Base-by-base conservation (phyloP, 192 early-diverging fungal species). In the Chytriomyces confervae region DNA sequence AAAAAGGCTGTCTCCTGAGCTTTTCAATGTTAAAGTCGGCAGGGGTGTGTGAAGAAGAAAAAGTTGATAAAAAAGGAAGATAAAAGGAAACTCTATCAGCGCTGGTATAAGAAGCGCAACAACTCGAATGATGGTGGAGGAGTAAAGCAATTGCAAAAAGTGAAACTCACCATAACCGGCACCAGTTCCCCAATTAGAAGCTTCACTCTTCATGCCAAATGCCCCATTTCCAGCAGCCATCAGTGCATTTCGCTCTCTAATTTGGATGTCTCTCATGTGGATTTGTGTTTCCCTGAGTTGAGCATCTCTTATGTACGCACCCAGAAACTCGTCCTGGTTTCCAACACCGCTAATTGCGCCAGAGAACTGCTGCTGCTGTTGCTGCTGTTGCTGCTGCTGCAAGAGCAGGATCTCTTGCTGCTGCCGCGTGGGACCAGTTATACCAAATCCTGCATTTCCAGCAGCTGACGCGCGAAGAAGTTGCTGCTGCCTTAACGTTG, bases 211-310 rank as follows among this genome's bases (percentile, higher is more conserved):
- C 62, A 76, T 46, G 7, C 44, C 62, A 13, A 51, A 13, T 24
- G 44, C 46, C 23, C 29, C 48, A 6, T 10, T 62, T 16, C n/a
- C 68, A 46, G 61, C 62, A 18, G 23, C 47, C 18, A 71, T 9
- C 11, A 71, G 61, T 36, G 62, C 77, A 49, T 53, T 62, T 11
- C 78, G 78, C 29, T 79, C 78, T 24, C 82, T 69, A 10, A 85
- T 60, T 53, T 83, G 84, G 10, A 79, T 20, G 36, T 85, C 78
- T 23, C 72, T 45, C 50, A 79, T 75, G 9, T 82, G 84, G n/a
- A 80, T 13, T 29, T 80, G 80, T 9, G 50, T 65, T 65, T 85
- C 84, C 6, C 84, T 78, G 11, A 85, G 44, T 68, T 86, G 85
- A 1, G 81, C 81, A 20, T 86, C 85, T 4, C 83, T 73, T 53